A percentile compares a stretch with the other conserved stretches of the same genome.
Evolutionary conservation across 352 stramenopile genomes (phyloP).

Genomic region (Achlya hypogyna): DNA sequence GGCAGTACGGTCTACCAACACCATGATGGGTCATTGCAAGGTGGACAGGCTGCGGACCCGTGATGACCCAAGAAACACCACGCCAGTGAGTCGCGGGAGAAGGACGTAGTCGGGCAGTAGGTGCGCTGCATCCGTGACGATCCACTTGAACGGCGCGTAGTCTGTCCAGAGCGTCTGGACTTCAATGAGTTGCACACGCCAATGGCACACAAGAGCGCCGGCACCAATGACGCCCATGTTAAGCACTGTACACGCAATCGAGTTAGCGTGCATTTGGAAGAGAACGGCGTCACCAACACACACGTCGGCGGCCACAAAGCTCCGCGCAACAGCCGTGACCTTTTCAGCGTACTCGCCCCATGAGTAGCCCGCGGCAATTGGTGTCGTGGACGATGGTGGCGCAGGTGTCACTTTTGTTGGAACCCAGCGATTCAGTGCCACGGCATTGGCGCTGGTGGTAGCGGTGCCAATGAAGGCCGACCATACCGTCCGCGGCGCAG

Average conservation of each 20-base stretch:
- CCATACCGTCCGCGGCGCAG: not conserved
- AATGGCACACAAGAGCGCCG: not conserved
- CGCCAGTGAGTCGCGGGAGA: not conserved
- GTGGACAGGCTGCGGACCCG: not conserved
- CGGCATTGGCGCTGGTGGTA: not conserved
- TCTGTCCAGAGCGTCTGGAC: not conserved
- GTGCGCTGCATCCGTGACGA: not conserved
- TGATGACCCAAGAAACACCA: not conserved
- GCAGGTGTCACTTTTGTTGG: too few relatives aligned
- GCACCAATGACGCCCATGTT: conserved; percentile 4
- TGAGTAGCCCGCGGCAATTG: not conserved
- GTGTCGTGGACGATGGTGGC: not conserved
- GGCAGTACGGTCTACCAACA: not conserved
- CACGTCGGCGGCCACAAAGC: not conserved
- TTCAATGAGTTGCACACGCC: not conserved
- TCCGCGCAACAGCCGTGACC: not conserved
- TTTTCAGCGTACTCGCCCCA: not conserved
- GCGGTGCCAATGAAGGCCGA: not conserved
- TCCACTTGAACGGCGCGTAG: not conserved
- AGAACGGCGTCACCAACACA: not conserved
- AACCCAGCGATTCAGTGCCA: not conserved
- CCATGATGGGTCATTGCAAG: not conserved
- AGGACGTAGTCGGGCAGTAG: not conserved
- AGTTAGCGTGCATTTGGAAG: not conserved
- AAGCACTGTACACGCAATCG: not conserved